Percentiles rank a stretch among this genome's conserved stretches.
These are phyloP conservation scores for Termitomyces sp. DNA, from an alignment of 768 basidiomycete genomes.

Conservation along the genomic window DNA sequence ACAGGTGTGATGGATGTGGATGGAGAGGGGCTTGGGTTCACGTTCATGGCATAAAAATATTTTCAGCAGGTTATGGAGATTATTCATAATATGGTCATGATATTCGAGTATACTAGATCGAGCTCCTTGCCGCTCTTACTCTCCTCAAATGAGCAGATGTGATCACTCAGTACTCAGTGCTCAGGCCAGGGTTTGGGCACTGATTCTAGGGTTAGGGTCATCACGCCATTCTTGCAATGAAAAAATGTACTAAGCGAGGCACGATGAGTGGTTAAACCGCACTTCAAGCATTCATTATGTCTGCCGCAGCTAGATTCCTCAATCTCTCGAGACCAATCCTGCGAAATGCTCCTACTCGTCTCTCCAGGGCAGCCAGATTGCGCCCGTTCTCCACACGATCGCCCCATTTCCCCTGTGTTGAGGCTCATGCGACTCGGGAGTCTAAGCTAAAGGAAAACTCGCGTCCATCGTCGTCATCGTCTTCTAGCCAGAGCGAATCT, in stretches of 20 bases:
- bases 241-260: background rate
- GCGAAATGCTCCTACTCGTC: background rate
- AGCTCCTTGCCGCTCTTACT: too few relatives aligned
- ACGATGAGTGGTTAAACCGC: background rate
- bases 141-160: too few relatives aligned
- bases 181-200: too few relatives aligned
- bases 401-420: slow-evolving; percentile 72
- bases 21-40: slow-evolving; percentile 43
- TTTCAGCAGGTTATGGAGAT: background rate
- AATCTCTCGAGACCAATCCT: slow-evolving; percentile 3
- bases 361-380: slow-evolving; percentile 4
- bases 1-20: slow-evolving; percentile 47
- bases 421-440: slow-evolving; percentile 74
- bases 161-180: too few relatives aligned
- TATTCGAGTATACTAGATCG: background rate
- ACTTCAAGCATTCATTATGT: slow-evolving; percentile 12
- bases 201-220: slow-evolving; percentile 20
- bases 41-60: slow-evolving; percentile 37
- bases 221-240: slow-evolving; percentile 17
- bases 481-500: slow-evolving; percentile 32
- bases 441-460: slow-evolving; percentile 42
- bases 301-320: slow-evolving; percentile 6
- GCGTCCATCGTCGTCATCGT: slow-evolving; percentile 20
- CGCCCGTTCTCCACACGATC: slow-evolving; percentile 12
- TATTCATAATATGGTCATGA: background rate